Conservation (phyloP, 2,329 filamentous ascomycete genomes). For the Botrytis sinoallii region DNA sequence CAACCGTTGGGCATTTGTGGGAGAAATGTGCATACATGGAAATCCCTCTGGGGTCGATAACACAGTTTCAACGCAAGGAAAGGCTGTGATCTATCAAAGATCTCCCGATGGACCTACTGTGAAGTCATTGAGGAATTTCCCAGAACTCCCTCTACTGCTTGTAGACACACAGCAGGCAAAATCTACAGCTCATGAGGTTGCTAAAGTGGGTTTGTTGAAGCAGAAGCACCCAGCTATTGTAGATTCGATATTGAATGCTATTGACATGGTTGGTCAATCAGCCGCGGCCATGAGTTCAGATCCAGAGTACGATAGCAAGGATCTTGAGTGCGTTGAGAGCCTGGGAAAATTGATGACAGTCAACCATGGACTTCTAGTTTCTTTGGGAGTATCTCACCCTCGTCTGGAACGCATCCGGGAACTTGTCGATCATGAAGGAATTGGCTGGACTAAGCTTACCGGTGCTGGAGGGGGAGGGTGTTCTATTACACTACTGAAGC, state of each 20-base stretch:
- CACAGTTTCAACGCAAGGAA: constrained; percentile 89
- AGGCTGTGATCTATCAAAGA: constrained; percentile 87
- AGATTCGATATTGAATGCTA: constrained; percentile 76
- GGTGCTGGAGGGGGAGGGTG: constrained; percentile 95
- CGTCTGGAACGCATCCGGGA: constrained; percentile 88
- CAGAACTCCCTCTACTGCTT: constrained; percentile 83
- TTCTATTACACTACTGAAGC: constrained; percentile 84
- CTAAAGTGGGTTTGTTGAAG: constrained; percentile 74
- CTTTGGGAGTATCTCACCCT: constrained; percentile 91
- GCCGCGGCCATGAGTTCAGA: constrained; percentile 54
- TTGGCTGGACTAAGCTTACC: constrained; percentile 97
- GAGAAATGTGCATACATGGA: constrained; percentile 95
- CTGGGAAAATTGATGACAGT: constrained; percentile 87
- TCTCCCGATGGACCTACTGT: constrained; percentile 71
- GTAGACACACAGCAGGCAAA: constrained; percentile 87
- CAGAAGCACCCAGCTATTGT: constrained; percentile 72
- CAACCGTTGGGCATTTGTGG: constrained; percentile 96
- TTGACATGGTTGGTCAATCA: constrained; percentile 66
- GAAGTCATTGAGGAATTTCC: constrained; percentile 77
- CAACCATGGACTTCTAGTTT: constrained; percentile 90
- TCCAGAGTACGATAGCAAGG: constrained; percentile 65
- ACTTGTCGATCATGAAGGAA: constrained; percentile 80
- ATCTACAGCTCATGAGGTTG: constrained; percentile 81
- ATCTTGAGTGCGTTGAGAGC: constrained; percentile 62
- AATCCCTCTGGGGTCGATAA: constrained; percentile 97